Conservation (phyloP, 805 yeast genomes). For the Starmerella geochares region DNA sequence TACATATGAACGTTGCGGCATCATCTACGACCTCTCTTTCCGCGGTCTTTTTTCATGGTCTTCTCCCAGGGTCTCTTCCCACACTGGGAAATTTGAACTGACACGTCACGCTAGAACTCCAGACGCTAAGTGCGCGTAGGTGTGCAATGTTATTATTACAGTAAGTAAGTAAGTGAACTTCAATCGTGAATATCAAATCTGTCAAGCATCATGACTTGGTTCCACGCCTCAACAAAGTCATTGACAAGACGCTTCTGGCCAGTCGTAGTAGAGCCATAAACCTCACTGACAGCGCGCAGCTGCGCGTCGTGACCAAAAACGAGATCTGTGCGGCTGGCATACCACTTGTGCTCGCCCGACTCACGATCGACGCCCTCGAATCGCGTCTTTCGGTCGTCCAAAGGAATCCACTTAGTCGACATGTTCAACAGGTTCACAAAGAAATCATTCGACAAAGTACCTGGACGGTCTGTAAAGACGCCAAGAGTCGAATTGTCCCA, state of each 20-base stretch:
- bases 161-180: not conserved
- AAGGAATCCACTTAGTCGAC: constrained; percentile 19
- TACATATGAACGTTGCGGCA: no score
- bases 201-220: constrained; percentile 23
- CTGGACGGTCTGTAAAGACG: constrained; percentile 16
- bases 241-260: constrained; percentile 16
- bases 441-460: constrained; percentile 20
- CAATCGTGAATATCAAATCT: constrained; percentile 13
- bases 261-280: constrained; percentile 16
- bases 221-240: constrained; percentile 23
- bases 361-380: constrained; percentile 21
- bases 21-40: no score
- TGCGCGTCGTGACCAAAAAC: constrained; percentile 19
- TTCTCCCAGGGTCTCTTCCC: no score
- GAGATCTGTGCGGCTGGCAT: constrained; percentile 20
- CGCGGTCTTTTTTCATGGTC: no score
- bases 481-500: constrained; percentile 20
- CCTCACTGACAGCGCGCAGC: constrained; percentile 22
- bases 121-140: not conserved
- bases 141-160: not conserved
- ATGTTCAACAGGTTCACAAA: constrained; percentile 19
- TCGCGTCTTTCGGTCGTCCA: constrained; percentile 17
- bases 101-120: no score
- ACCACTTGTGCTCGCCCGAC: constrained; percentile 20
- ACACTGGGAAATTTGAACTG: no score